Evolutionary conservation across 2,329 filamentous ascomycete genomes (phyloP), one percentile per base, ranked within the genome.

Genomic region (Cercospora zeae-maydis): DNA sequence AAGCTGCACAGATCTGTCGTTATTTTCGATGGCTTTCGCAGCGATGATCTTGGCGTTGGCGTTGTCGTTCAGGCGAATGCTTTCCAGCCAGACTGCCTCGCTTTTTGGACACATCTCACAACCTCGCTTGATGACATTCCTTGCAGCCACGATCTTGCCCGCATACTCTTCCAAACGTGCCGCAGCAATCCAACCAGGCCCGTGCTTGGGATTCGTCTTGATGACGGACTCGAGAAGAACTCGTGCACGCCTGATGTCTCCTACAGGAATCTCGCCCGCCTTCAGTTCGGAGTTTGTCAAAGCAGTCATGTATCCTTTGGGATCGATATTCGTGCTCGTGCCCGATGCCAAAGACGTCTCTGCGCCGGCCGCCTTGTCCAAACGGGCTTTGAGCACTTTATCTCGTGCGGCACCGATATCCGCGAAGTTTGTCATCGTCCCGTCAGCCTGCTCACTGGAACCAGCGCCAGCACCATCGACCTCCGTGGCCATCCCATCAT

Each of bases 401-500:
- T 97, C 92, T 79, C 95, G 88, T 19, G 95, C 96, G 49, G 93
- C 92, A 77, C 96, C 95, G 66, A 99, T 98, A 76, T 96, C 91
- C 49, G 93, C 93, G 75, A 99, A 99, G 75, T 99, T 97, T 10
- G 93, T 99, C 86, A 96, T 95, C 1, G 92, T 96, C 1, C 93
- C 93, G 72, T 96, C 92, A 2, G 78, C 75, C 55, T 76, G 78
- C 62, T 88, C 84, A 31, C 70, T 72, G 36, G 73, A 75, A 19
- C 72, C 69, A 30, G 76, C 78, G 53, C 19, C 21, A 8, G 82
- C 79, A 3, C 63, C 60, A 27, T 64, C 58, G 1, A 79, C 76
- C 1, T 87, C 72, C 0, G 70, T 73, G n/a, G 71, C 71, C 69
- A 72, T 71, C 36, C 70, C 89, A 64, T 96, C 93, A 37, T 96